Evolutionary conservation across 73 alveolate genomes (phyloP).

Genomic region (Paramecium primaurelia): DNA sequence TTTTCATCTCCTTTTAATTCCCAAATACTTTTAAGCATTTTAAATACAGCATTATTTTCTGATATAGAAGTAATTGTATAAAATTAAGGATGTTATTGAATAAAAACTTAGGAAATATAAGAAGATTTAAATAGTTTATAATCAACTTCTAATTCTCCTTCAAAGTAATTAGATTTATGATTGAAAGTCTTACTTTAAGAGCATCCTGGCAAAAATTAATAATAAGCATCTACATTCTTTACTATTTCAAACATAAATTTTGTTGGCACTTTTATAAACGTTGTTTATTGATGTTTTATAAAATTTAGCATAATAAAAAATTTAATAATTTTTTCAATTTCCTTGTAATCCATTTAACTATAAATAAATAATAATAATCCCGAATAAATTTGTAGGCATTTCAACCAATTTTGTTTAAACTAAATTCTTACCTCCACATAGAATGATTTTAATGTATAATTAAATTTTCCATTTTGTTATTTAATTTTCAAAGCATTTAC

Average conservation of each 20-base stretch:
- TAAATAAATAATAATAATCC: background rate
- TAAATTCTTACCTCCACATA: no score
- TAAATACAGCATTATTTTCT: background rate
- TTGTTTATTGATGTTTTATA: constrained; percentile 19
- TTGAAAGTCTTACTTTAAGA: background rate
- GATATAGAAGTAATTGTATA: background rate
- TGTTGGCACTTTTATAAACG: background rate
- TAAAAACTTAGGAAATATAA: background rate
- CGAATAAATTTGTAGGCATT: no score
- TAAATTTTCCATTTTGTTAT: no score
- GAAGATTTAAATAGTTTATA: background rate
- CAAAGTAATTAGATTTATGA: background rate
- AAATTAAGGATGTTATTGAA: background rate
- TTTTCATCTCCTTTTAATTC: background rate
- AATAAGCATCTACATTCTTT: constrained; percentile 13
- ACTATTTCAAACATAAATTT: background rate
- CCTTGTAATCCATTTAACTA: background rate
- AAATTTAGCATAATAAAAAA: background rate
- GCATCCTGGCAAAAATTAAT: constrained; percentile 13
- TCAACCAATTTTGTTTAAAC: no score
- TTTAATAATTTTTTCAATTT: background rate
- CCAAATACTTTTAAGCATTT: constrained; percentile 21
- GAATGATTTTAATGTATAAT: no score
- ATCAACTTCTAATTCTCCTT: constrained; percentile 41
- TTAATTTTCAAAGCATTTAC: no score